Conservation (phyloP, 139 green algal species). For the Zygnema cylindricum region DNA sequence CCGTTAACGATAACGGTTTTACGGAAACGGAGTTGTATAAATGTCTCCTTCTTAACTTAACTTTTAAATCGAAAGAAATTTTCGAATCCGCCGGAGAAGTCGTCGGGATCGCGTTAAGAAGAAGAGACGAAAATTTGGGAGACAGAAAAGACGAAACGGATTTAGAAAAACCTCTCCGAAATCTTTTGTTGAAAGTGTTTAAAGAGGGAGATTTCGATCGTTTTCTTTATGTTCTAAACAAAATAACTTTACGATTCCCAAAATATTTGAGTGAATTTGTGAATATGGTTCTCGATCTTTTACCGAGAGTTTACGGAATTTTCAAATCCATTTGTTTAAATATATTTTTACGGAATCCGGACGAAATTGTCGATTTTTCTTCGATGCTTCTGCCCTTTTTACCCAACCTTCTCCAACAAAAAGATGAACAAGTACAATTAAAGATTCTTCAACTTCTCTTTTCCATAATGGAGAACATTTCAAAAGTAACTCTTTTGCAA, state of each 20-base stretch:
- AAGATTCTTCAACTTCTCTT: conserved; percentile 22
- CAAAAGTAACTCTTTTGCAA: background rate
- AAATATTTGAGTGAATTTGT: background rate
- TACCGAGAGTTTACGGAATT: background rate
- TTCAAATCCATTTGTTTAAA: conserved; percentile 14
- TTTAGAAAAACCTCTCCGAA: conserved; percentile 22
- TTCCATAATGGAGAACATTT: background rate
- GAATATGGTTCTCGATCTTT: conserved; percentile 1
- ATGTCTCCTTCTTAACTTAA: conserved; percentile 1
- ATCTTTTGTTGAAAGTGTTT: background rate
- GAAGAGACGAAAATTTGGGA: background rate
- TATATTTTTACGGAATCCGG: conserved; percentile 11
- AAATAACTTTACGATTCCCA: conserved; percentile 25
- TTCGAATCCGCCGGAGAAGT: conserved; percentile 39
- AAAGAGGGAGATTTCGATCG: background rate
- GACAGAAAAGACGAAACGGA: background rate
- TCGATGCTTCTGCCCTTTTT: conserved; percentile 12
- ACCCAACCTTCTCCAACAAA: background rate
- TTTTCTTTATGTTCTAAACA: conserved; percentile 26
- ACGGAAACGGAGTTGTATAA: conserved; percentile 27
- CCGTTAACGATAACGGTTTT: background rate
- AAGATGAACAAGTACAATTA: conserved; percentile 40
- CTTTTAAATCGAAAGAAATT: conserved; percentile 15
- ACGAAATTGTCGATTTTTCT: conserved; percentile 23
- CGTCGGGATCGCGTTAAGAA: conserved; percentile 7